phyloP scores from a whole-genome alignment of 306 rosid species.

The barrel medic (Medicago truncatula) region MtrunA17r5.0-ANR NC_053045.1:4455501-4456000 shows the following conservation, averaged over 20 bases:
- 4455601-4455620: neutral
- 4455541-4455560: no score
- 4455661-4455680: no score
- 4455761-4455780: conserved; percentile 86
- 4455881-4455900: conserved; percentile 65
- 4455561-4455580: neutral
- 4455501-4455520: neutral
- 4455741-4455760: conserved; percentile 74
- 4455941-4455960: conserved; percentile 96
- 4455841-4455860: conserved; percentile 77
- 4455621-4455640: no score
- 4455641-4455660: no score
- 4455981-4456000: neutral
- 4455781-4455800: conserved; percentile 76
- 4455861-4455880: conserved; percentile 69
- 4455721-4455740: conserved; percentile 14
- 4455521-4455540: neutral
- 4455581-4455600: neutral
- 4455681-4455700: no score
- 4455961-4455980: conserved; percentile 53
- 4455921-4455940: conserved; percentile 82
- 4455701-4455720: neutral
- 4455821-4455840: conserved; percentile 80
- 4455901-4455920: conserved; percentile 66
- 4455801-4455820: conserved; percentile 73